Evolutionary conservation across 371 early-diverging fungal species (phyloP), one percentile per base, ranked within the genome.

Genomic region (Mucor indicus): DNA sequence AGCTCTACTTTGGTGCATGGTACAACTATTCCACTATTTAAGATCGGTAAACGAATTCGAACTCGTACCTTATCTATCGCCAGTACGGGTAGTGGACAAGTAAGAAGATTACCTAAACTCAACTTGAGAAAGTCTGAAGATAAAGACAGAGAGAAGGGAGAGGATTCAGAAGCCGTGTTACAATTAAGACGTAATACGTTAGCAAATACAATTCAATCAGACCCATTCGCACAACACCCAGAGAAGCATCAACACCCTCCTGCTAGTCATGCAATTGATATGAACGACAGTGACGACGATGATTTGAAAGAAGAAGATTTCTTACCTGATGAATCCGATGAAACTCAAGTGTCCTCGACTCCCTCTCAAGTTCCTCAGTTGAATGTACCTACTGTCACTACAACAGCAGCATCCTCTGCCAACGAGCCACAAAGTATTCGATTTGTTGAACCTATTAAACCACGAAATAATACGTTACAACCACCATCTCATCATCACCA

Each of bases 1-100:
- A 68, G 82, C 4, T 90, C 91, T 22, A 80, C 90, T 0, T 48
- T 91, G 10, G 81, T 89, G 4, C 92, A 93, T 42, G 94, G 94
- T 10, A 75, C 85, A 13, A 87, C 92, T 0, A 84, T 91, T 5
- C 89, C 90, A 10, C 43, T 93, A 16, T 81, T 87, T 25, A 79
- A 86, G 23, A 70, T 86, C 23, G 77, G 77, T 31, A 76, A 70
- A n/a, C 68, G 77, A 36, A 72, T 76, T 36, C 63, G 71, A 20
- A 70, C 77, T 2, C 64, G 77, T 25, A 76, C 77, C 0, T 38
- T 76, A 13, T 76, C 77, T 0, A 70, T 76, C 19, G 57, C 77
- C 0, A 72, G 73, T 48, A 66, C 68, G 0, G 56, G 64, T 1
- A 70, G 68, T 32, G 62, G 57, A 48, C 69, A 75, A 41, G 64